Percentiles rank a stretch among this genome's conserved stretches.
Evolutionary conservation across 768 basidiomycete species (phyloP).

Genomic region (Clitopilus hobsonii): DNA sequence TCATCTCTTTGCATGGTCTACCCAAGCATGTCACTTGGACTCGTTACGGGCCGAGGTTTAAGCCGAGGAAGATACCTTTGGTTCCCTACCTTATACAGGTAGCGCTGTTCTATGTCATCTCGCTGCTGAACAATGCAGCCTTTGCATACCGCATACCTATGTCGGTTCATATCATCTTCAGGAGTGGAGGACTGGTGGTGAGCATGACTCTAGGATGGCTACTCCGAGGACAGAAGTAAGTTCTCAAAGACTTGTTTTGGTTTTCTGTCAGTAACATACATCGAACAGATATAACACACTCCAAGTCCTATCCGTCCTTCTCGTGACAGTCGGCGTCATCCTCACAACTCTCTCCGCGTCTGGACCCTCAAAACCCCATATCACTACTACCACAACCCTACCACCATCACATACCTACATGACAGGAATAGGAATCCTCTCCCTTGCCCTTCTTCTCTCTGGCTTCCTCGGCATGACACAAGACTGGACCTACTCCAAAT

Average conservation of each 20-base stretch:
- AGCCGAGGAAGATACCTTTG: constrained; percentile 65
- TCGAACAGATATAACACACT: constrained; percentile 49
- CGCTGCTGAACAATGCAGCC: constrained; percentile 85
- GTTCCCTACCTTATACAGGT: constrained; percentile 76
- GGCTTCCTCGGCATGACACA: constrained; percentile 82
- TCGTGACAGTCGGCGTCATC: constrained; percentile 76
- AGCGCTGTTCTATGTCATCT: constrained; percentile 71
- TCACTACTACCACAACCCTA: constrained; percentile 8
- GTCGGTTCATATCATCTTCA: constrained; percentile 91
- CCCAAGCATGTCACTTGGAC: constrained; percentile 56
- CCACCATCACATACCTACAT: constrained; percentile 42
- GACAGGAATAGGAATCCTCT: constrained; percentile 69
- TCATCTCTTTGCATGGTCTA: constrained; percentile 72
- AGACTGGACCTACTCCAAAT: constrained; percentile 68
- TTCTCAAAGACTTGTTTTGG: not conserved
- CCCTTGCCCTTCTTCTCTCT: constrained; percentile 72
- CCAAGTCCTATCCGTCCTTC: constrained; percentile 72
- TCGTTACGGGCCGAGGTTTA: constrained; percentile 47
- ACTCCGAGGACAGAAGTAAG: constrained; percentile 58
- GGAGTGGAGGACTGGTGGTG: constrained; percentile 81
- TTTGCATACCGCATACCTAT: constrained; percentile 87
- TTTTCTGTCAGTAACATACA: not conserved
- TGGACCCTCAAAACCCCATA: constrained; percentile 19
- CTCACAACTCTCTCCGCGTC: constrained; percentile 80
- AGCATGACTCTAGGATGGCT: constrained; percentile 80